Percentiles rank a stretch among this genome's conserved stretches.
Evolutionary conservation across 805 yeast species (phyloP).

Genomic region (Candida yuanshanica): DNA sequence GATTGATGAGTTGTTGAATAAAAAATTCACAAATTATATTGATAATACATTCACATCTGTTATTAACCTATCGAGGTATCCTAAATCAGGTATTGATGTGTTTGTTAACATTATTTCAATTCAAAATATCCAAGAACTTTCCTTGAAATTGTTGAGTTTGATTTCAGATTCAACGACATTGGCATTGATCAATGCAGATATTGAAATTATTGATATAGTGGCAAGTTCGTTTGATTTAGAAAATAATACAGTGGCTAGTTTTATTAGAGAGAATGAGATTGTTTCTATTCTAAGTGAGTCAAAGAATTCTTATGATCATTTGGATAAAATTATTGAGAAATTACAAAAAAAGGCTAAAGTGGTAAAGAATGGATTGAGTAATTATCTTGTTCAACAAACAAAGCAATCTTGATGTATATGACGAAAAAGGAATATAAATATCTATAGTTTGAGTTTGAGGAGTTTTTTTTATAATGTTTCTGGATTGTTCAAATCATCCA

Average conservation of each 20-base stretch:
- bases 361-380: slow-evolving; percentile 4
- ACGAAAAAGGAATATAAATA: too few species aligned
- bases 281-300: slow-evolving; percentile 55
- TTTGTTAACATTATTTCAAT: slow-evolving; percentile 59
- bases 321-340: slow-evolving; percentile 3
- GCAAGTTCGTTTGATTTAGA: slow-evolving; percentile 50
- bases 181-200: slow-evolving; percentile 80
- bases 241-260: slow-evolving; percentile 41
- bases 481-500: slow-evolving; percentile 18
- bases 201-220: slow-evolving; percentile 74
- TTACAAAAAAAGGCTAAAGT: slow-evolving; percentile 5
- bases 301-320: slow-evolving; percentile 1
- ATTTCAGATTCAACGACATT: slow-evolving; percentile 47
- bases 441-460: too few species aligned
- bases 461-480: not conserved
- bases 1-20: slow-evolving; percentile 31
- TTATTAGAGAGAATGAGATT: slow-evolving; percentile 51
- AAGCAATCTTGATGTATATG: too few species aligned
- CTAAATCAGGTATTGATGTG: slow-evolving; percentile 83
- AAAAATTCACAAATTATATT: slow-evolving; percentile 37
- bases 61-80: slow-evolving; percentile 59
- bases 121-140: slow-evolving; percentile 25
- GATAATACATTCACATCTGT: slow-evolving; percentile 33
- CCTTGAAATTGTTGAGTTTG: slow-evolving; percentile 29
- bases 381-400: not conserved